phyloP scores from a whole-genome alignment of 23 red algal species.

The Gracilaria domingensis region DNA sequence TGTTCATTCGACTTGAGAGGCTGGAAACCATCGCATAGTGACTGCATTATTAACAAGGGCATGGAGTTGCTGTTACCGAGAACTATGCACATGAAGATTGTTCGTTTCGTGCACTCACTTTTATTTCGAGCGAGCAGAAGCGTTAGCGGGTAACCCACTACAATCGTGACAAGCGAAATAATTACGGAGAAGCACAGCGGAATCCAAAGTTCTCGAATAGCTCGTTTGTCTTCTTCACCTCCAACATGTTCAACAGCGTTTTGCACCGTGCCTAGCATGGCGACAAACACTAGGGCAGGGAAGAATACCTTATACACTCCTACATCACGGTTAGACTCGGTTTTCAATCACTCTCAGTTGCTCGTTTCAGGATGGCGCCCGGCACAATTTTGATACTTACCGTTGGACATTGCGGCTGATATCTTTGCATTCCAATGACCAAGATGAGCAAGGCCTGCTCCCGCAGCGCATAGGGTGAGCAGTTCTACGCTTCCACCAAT shows the following conservation, averaged over 20 bases:
- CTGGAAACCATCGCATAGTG: constrained; percentile 16
- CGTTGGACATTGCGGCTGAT: constrained; percentile 39
- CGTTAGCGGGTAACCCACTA: constrained; percentile 13
- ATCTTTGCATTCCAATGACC: constrained; percentile 28
- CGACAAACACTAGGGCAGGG: constrained; percentile 24
- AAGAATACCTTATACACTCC: constrained; percentile 40
- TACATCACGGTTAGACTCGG: neutral
- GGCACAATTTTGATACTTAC: neutral
- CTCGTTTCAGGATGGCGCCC: no score
- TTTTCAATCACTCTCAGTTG: neutral
- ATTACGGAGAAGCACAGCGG: constrained; percentile 25
- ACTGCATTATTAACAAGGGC: constrained; percentile 28
- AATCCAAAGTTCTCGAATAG: neutral
- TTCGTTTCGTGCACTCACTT: constrained; percentile 30
- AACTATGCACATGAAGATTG: constrained; percentile 44
- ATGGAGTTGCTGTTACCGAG: constrained; percentile 32
- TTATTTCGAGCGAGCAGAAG: constrained; percentile 14
- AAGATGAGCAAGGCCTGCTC: constrained; percentile 17
- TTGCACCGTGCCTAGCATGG: constrained; percentile 34
- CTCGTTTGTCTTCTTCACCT: neutral
- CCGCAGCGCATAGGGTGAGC: constrained; percentile 8
- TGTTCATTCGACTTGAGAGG: constrained; percentile 20
- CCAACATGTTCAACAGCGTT: neutral
- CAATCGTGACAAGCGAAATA: constrained; percentile 15
- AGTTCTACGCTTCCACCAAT: constrained; percentile 50